Conservation (phyloP, 2,329 filamentous ascomycete genomes). For the Penicillium sp. region DNA sequence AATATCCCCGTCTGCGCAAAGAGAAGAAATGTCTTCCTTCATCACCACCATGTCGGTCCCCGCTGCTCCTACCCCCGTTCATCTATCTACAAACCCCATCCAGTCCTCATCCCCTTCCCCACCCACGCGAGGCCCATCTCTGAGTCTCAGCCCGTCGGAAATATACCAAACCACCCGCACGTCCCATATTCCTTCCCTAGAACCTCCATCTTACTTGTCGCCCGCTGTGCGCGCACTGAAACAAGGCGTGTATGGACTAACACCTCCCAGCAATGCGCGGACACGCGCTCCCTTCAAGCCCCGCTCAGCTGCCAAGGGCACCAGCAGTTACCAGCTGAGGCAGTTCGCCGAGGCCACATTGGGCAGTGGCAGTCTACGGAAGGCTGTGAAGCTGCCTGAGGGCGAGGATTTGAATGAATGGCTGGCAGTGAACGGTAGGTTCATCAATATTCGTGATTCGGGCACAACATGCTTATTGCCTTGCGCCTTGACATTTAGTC, state of each 20-base stretch:
- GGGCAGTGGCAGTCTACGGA: conserved; percentile 89
- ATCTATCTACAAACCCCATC: conserved; percentile 33
- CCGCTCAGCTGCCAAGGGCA: conserved; percentile 80
- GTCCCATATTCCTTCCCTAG: conserved; percentile 33
- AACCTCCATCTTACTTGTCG: conserved; percentile 43
- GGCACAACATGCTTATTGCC: conserved; percentile 28
- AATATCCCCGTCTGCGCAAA: conserved; percentile 14
- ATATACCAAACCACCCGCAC: conserved; percentile 39
- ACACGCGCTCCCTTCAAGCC: conserved; percentile 91
- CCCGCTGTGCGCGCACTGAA: conserved; percentile 41
- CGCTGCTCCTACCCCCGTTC: conserved; percentile 40
- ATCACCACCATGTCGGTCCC: conserved; percentile 78
- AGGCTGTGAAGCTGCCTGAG: conserved; percentile 95
- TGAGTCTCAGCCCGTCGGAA: conserved; percentile 32
- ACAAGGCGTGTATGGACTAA: conserved; percentile 46
- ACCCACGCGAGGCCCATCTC: conserved; percentile 21
- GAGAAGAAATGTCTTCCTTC: conserved; percentile 68
- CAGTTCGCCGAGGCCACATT: conserved; percentile 98
- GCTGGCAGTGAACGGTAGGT: conserved; percentile 91
- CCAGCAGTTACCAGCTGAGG: conserved; percentile 87
- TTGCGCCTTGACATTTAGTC: conserved; percentile 59
- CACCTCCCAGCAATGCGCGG: conserved; percentile 72
- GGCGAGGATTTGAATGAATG: conserved; percentile 98
- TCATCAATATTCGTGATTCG: background rate
- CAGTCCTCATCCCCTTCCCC: conserved; percentile 27